Base-by-base conservation (phyloP, 2,329 filamentous ascomycete species). In the Ophiostoma fasciatum region DNA sequence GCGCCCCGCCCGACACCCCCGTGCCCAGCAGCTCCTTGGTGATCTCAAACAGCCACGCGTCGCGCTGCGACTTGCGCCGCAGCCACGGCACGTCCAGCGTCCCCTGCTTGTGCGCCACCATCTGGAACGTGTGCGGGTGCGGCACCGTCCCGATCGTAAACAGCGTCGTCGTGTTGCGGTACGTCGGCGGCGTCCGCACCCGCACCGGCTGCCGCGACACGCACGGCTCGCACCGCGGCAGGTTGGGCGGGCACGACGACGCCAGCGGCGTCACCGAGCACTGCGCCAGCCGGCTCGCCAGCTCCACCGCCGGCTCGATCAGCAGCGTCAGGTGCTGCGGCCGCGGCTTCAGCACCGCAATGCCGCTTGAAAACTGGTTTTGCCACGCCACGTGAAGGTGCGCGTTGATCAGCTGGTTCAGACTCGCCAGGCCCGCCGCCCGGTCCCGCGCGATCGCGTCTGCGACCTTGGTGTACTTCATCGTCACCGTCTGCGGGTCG, bases 301-400 rank as follows among this genome's bases (percentile, higher is more conserved):
- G 68, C 29, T 78, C 68, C 37, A 78, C 60, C 4, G 80, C 80
- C 25, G 78, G 74, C 37, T 72, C 65, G 33, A 85, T 67, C 47
- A 93, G 64, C 13, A 74, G 66, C 2, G 79, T 81, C 27, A 81
- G 88, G 52, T 85, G 75, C 35, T 79, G 62, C 1, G 82, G 71
- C 15, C 81, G 66, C 0, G 88, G 85, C 53, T 92, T 87, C 29
- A 93, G 62, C 4, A 94, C 74, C 5, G 77, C 71, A 39, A 96
- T 78, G 21, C 90, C 88, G 27, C 70, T 66, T 1, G 71, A 62
- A 55, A 90, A 93, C 17, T 66, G 66, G 47, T 78, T 82, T 51
- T 92, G 84, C 73, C 90, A 96, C 10, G 76, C 80, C 36, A 69
- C 68, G 52, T 94, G 87, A 4, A 96, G 66, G 54, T 96, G 90